Conservation (phyloP, 2,329 filamentous ascomycete genomes). For the Aureobasidium lini region DNA sequence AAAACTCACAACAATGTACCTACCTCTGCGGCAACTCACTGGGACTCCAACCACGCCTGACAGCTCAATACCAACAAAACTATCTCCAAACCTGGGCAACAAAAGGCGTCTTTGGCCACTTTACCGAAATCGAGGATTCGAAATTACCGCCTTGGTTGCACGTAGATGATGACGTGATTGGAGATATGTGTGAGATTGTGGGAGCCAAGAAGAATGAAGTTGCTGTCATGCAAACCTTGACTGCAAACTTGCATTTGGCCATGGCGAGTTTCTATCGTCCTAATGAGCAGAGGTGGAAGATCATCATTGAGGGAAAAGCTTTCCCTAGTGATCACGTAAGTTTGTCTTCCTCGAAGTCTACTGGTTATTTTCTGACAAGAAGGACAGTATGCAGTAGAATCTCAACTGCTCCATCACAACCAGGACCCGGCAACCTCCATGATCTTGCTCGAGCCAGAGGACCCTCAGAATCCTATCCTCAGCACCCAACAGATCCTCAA, state of each 20-base stretch:
- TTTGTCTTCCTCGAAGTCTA: constrained; percentile 13
- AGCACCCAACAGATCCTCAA: constrained; percentile 63
- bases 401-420: constrained; percentile 66
- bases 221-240: constrained; percentile 82
- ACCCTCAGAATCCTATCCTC: constrained; percentile 49
- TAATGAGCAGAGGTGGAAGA: constrained; percentile 59
- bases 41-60: constrained; percentile 69
- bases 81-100: constrained; percentile 79
- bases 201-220: constrained; percentile 67
- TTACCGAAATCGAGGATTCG: constrained; percentile 59
- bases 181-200: constrained; percentile 63
- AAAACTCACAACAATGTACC: constrained; percentile 42
- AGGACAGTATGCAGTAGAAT: constrained; percentile 82
- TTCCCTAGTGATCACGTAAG: constrained; percentile 78
- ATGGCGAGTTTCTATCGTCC: constrained; percentile 80
- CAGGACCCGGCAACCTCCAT: constrained; percentile 60
- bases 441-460: constrained; percentile 62
- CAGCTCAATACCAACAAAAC: constrained; percentile 56
- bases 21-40: constrained; percentile 91
- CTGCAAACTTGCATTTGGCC: constrained; percentile 70
- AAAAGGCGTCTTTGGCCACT: constrained; percentile 80
- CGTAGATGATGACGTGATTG: constrained; percentile 66
- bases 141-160: constrained; percentile 67
- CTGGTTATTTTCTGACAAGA: no score
- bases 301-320: constrained; percentile 82